These are phyloP conservation scores for Capsicum rhomboideum DNA, from an alignment of 257 asterid species.

Conservation along the genomic window DNA sequence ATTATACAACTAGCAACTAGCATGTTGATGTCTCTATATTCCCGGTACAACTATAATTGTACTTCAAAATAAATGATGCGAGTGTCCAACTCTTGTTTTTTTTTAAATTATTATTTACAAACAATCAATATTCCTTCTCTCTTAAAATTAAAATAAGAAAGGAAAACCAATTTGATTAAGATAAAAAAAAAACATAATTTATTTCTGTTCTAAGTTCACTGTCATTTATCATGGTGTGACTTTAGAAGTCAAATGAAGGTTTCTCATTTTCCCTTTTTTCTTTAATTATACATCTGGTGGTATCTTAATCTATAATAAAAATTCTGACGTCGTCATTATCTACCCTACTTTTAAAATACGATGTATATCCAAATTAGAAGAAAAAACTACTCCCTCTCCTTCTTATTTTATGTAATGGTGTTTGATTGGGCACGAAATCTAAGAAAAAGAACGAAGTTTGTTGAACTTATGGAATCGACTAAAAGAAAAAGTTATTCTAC, in stretches of 20 bases:
- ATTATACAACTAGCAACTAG: neutral
- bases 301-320: no score
- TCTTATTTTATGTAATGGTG: no score
- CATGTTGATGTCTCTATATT: neutral
- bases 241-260: neutral
- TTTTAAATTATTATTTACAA: neutral
- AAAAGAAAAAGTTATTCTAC: no score
- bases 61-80: neutral
- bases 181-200: neutral
- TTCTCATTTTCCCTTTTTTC: no score
- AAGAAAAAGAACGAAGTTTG: no score
- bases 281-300: no score
- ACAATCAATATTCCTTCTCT: neutral
- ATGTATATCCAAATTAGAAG: no score
- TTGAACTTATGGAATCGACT: no score
- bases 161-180: neutral
- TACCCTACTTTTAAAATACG: no score
- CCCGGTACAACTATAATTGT: neutral
- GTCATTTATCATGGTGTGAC: neutral
- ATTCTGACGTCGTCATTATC: no score
- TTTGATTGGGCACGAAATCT: no score
- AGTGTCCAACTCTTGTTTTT: neutral
- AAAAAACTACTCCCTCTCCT: no score
- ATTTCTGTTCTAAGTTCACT: neutral
- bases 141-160: neutral